Evolutionary conservation across 2,329 filamentous ascomycete genomes (phyloP), one percentile per base, ranked within the genome.

Genomic region (Fonsecaea pugnacius): DNA sequence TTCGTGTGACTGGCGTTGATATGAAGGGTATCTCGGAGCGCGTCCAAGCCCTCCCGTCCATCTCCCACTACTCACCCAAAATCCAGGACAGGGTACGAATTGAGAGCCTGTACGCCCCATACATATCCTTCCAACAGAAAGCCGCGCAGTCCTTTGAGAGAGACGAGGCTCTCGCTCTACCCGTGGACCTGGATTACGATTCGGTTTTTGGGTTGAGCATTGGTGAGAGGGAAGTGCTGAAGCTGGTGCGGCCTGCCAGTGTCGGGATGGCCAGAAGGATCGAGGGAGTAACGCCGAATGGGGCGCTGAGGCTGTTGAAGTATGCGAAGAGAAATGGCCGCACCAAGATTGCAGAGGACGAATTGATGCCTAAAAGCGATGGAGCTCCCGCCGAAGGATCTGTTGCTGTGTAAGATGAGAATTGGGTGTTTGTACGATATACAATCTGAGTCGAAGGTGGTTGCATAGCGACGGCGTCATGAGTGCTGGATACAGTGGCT

Each of bases 241-340:
- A 85, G 64, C 79, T 82, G 2, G 90, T 91, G 1, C 81, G 86
- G 58, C 95, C 95, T 0, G 91, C 96, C 77, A 96, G 87, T 66
- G 82, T 99, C 24, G 94, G 91, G 0, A 95, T 97, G 83, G 94
- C 94, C 35, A 84, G 92, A 55, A 82, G 95, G 14, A 86, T 97
- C 10, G 95, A 99, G 77, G 94, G 94, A 2, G 83, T 84, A 21
- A 82, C 80, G 12, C 80, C 80, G 14, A 73, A 75, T 14, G 80
- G 80, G 35, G 78, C 78, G 6, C 69, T 82, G 64, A 72, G 78
- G 36, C 69, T 82, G 62, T 70, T 82, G 51, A 75, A 78, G 70
- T 73, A 80, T 69, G 74, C 78, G n/a, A 74, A 75, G n/a, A 74
- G 70, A 65, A 59, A 32, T 38, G 30, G 46, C 14, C 57, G 43